Evolutionary conservation across 768 basidiomycete species (phyloP), one percentile per base, ranked within the genome.

Genomic region (Calvatia gigantea): DNA sequence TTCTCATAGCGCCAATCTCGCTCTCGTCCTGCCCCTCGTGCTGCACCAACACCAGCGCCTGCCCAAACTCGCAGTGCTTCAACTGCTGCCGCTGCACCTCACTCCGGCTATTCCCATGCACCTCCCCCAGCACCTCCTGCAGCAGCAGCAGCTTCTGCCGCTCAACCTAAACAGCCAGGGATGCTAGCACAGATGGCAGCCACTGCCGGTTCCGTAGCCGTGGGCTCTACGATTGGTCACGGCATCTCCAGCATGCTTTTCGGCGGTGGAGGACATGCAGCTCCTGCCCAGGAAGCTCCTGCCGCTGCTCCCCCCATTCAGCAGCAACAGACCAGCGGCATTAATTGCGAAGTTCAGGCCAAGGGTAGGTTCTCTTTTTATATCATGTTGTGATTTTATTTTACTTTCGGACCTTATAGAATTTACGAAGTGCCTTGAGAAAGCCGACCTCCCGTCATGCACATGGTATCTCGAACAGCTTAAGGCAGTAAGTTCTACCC

Each of bases 211-310:
- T 90, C 89, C 55, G 92, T 95, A 47, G 94, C 92, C 4, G 75
- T 91, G 46, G 94, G 93, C 23, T 93, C 90, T 6, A 86, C 85
- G 54, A 82, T 96, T 60, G 93, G 92, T 42, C 93, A 96, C 67
- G 93, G 93, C n/a, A 66, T 96, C 60, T 92, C 90, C 38, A 81
- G 70, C 69, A 92, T 94, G 91, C 82, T 95, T 58, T 96, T 94
- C 62, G 94, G 93, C 44, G 85, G 89, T 56, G 74, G 79, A 51
- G 69, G 69, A 33, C 71, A 74, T 0, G 70, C 77, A 33, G 62
- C 80, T 12, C 68, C 78, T 6, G 73, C 75, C 1, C 76, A 75
- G 27, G 78, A 82, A 14, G 64, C 61, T 19, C 56, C 61, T 5
- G 38, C 77, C 75, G 76, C 81, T 43, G 60, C 60, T 11, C 69